A percentile compares a stretch with the other conserved stretches of the same genome.
Conservation (phyloP, 148 eudicot species). For the Drosera capensis region DNA sequence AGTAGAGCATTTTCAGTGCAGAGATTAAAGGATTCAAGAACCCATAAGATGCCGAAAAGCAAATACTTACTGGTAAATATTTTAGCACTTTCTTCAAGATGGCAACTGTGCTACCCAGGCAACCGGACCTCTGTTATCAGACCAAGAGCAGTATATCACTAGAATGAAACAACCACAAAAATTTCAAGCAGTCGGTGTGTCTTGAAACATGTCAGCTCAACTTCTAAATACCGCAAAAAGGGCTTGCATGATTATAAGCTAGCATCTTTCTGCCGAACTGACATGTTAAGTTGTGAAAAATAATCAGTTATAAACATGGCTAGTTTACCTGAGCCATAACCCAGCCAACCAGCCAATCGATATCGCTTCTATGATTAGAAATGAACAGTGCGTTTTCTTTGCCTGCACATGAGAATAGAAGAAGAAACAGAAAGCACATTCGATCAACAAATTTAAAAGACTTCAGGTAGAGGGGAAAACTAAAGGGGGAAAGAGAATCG, state of each 20-base stretch:
- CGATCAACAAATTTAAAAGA: too few species aligned
- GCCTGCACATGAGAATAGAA: constrained; percentile 29
- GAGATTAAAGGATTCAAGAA: not conserved
- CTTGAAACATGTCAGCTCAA: too few species aligned
- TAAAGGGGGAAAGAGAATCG: not conserved
- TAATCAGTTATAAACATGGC: constrained; percentile 1
- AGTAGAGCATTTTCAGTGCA: not conserved
- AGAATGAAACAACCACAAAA: not conserved
- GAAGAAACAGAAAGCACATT: not conserved
- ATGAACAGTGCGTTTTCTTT: constrained; percentile 57
- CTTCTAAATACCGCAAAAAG: too few species aligned
- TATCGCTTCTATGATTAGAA: constrained; percentile 55
- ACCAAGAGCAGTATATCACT: constrained; percentile 1
- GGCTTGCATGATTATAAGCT: too few species aligned
- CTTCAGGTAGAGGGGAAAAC: too few species aligned
- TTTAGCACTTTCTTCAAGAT: constrained; percentile 71
- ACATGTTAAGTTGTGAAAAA: not conserved
- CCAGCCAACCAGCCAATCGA: constrained; percentile 84
- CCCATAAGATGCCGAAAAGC: not conserved
- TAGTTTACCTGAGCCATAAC: constrained; percentile 78
- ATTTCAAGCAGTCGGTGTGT: too few species aligned
- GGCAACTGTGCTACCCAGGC: constrained; percentile 75
- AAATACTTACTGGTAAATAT: constrained; percentile 58
- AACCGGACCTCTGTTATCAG: constrained; percentile 56
- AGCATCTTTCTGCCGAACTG: not conserved